Evolutionary conservation across 306 rosid species (phyloP).

Genomic region (Lablab purpureus): DNA sequence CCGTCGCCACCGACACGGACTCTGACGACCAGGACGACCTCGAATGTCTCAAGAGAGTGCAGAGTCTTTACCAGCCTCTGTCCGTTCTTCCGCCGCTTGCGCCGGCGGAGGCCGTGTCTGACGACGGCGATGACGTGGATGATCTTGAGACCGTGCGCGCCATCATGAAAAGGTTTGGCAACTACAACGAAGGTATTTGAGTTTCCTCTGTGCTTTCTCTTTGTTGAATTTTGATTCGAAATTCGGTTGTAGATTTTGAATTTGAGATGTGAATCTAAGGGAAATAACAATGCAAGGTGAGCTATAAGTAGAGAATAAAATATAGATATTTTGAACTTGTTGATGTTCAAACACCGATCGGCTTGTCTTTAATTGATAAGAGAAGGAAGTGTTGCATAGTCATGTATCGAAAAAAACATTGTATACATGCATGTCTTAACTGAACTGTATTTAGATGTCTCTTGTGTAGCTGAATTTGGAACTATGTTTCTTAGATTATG

Average conservation of each 20-base stretch:
- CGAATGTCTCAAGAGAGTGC: conserved; percentile 58
- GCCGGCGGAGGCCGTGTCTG: neutral
- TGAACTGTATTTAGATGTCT: neutral
- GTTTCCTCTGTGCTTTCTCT: neutral
- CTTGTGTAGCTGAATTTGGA: neutral
- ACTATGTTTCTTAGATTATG: neutral
- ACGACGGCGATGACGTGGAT: conserved; percentile 68
- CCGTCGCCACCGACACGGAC: conserved; percentile 22
- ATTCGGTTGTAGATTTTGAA: neutral
- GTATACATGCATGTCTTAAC: too few relatives aligned
- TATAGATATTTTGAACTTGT: too few relatives aligned
- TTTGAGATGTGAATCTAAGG: neutral
- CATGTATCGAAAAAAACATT: too few relatives aligned
- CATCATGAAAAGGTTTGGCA: conserved; percentile 63
- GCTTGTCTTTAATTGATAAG: too few relatives aligned
- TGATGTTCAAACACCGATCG: too few relatives aligned
- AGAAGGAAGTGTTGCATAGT: too few relatives aligned
- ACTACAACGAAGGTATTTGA: conserved; percentile 58
- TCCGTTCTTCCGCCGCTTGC: conserved; percentile 50
- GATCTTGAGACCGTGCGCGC: conserved; percentile 71
- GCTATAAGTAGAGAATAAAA: too few relatives aligned
- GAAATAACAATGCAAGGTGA: neutral
- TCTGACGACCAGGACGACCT: conserved; percentile 51
- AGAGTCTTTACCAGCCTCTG: conserved; percentile 56
- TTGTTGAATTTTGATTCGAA: neutral